Conservation (phyloP, 73 alveolate genomes). For the Paramecium pentaurelia region DNA sequence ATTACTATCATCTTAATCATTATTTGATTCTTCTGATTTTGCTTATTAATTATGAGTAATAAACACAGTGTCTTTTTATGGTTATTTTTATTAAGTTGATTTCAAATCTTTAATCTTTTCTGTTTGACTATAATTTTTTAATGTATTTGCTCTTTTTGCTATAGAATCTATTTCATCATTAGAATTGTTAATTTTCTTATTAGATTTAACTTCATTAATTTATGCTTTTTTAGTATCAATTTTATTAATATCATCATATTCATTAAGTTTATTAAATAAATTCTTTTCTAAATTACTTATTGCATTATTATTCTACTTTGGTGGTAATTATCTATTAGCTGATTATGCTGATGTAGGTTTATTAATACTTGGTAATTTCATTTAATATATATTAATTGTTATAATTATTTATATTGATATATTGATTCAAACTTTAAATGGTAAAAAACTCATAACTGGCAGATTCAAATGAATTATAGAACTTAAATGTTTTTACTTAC, state of each 20-base stretch:
- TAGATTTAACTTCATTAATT: not conserved
- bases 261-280: not conserved
- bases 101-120: not conserved
- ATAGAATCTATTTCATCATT: not conserved
- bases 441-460: conserved; percentile 58
- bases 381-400: not conserved
- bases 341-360: conserved; percentile 11
- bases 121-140: not conserved
- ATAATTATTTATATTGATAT: not conserved
- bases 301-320: not conserved
- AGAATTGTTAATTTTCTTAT: not conserved
- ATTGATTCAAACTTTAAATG: conserved; percentile 47
- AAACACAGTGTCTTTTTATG: not conserved
- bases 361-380: conserved; percentile 12
- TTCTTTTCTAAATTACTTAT: not conserved
- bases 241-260: not conserved
- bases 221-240: not conserved
- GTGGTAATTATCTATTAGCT: not conserved
- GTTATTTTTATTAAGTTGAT: not conserved
- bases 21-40: not conserved
- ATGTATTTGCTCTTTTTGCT: not conserved
- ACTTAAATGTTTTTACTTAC: not conserved
- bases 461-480: conserved; percentile 18
- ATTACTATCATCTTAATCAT: not conserved
- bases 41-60: not conserved